These are phyloP conservation scores for Lentinus tigrinus DNA, from an alignment of 768 basidiomycete species.

Conservation along the genomic window DNA sequence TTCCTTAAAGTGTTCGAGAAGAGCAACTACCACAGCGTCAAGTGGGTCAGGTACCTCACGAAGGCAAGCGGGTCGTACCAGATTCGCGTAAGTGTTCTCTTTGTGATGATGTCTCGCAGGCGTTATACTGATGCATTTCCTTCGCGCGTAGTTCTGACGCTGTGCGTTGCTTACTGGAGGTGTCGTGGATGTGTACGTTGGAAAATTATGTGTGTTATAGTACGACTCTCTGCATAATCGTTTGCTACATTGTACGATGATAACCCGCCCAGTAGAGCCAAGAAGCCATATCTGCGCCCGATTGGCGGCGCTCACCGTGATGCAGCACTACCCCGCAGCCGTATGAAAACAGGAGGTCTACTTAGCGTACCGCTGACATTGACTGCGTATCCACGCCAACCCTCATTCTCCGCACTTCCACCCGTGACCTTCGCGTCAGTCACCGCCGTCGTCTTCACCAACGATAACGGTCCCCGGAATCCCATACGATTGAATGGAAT, in stretches of 20 bases:
- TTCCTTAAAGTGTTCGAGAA: constrained; percentile 99
- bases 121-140: not conserved
- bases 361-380: not conserved
- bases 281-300: not conserved
- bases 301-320: not conserved
- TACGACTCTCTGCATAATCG: not conserved
- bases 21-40: constrained; percentile 89
- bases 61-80: constrained; percentile 94
- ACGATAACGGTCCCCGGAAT: no score
- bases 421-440: no score
- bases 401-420: not conserved
- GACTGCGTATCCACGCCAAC: not conserved
- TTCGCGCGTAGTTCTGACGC: not conserved
- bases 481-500: no score
- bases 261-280: not conserved
- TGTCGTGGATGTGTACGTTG: not conserved
- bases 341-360: no score
- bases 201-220: not conserved
- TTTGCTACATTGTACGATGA: not conserved
- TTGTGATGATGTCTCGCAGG: no score
- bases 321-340: not conserved
- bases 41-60: constrained; percentile 94
- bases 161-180: not conserved
- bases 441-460: no score
- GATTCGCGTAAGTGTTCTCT: constrained; percentile 59